A percentile compares a stretch with the other conserved stretches of the same genome.
These are phyloP conservation scores for Jatropha multifida DNA, from an alignment of 441 rosid species.

Conservation along the genomic window DNA sequence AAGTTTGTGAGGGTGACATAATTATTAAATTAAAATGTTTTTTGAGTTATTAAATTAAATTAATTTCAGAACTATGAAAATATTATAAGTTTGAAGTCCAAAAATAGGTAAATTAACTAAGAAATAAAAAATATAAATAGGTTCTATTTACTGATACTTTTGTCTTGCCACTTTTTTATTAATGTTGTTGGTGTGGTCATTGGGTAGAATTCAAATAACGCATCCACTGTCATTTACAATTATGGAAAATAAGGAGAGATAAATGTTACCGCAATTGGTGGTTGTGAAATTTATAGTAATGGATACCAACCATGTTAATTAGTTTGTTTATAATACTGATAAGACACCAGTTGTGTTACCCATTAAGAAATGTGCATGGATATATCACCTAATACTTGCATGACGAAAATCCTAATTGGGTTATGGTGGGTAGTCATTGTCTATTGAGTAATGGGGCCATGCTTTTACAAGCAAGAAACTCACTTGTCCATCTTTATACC, in stretches of 20 bases:
- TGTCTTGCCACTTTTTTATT: neutral
- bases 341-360: neutral
- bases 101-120: too few relatives aligned
- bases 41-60: too few relatives aligned
- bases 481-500: neutral
- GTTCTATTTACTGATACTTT: neutral
- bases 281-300: neutral
- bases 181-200: neutral
- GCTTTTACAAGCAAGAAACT: neutral
- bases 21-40: too few relatives aligned
- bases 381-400: conserved; percentile 2
- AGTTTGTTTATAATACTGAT: neutral
- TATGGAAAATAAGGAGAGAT: neutral
- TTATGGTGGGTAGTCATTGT: conserved; percentile 8
- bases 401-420: neutral
- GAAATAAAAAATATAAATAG: neutral
- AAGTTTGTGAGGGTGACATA: too few relatives aligned
- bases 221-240: conserved; percentile 1
- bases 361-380: neutral
- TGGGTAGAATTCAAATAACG: neutral
- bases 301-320: neutral
- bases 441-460: neutral
- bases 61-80: too few relatives aligned
- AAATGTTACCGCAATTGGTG: neutral
- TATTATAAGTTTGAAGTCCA: too few relatives aligned